phyloP scores from a whole-genome alignment of 495 filamentous ascomycete species.

The Chaetomidium leptoderma region DNA sequence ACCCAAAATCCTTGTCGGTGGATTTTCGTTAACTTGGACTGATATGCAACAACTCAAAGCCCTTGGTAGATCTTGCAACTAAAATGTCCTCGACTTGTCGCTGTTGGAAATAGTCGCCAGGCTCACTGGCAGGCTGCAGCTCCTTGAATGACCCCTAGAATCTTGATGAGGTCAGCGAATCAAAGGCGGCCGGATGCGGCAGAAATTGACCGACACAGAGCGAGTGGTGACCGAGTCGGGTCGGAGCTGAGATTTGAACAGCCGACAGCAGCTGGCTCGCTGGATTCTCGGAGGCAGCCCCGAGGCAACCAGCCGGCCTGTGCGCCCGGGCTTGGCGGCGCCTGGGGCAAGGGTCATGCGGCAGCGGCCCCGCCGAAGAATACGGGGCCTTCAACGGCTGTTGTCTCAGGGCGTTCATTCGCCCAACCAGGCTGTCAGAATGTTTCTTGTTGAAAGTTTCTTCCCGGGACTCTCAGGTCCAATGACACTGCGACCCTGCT shows the following conservation, averaged over 20 bases:
- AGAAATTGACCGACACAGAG: constrained; percentile 5
- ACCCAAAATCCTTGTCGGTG: too few relatives aligned
- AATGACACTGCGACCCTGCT: not conserved
- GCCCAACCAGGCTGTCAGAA: not conserved
- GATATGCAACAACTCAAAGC: too few relatives aligned
- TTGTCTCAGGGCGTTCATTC: constrained; percentile 10
- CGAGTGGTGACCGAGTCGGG: too few relatives aligned
- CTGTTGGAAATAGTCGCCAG: not conserved
- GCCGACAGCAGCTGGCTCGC: constrained; percentile 3
- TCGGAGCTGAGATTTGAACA: too few relatives aligned
- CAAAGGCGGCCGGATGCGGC: constrained; percentile 20
- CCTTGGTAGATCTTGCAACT: too few relatives aligned
- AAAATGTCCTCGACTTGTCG: not conserved
- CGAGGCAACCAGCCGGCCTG: not conserved
- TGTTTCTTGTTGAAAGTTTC: constrained; percentile 15
- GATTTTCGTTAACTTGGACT: not conserved
- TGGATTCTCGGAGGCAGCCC: not conserved
- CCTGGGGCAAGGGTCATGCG: not conserved
- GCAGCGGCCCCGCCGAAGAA: constrained; percentile 1
- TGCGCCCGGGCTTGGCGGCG: not conserved
- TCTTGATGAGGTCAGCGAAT: constrained; percentile 13
- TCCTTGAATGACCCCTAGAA: not conserved
- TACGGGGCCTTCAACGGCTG: not conserved
- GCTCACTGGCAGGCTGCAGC: not conserved
- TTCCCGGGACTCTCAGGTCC: not conserved